These are phyloP conservation scores for Paradendryphiella salina DNA, from an alignment of 2,329 filamentous ascomycete genomes.

Conservation along the genomic window DNA sequence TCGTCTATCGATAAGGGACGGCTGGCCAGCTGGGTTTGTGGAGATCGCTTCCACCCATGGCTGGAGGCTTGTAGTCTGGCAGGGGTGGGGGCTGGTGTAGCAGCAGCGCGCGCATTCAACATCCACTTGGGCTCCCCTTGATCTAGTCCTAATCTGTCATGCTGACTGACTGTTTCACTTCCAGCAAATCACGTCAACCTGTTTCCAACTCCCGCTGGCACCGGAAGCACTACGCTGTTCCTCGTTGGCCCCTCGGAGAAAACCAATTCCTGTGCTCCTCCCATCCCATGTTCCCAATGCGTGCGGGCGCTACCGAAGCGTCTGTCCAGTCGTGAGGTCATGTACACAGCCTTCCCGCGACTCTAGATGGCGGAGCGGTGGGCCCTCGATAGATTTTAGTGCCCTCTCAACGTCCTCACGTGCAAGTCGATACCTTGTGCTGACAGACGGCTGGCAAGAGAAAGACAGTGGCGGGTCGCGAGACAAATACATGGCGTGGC, in stretches of 20 bases:
- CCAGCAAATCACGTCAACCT: slow-evolving; percentile 1
- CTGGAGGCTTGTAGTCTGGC: slow-evolving; percentile 1
- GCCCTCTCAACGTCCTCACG: background rate
- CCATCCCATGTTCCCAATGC: too few relatives aligned
- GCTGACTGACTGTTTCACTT: slow-evolving; percentile 8
- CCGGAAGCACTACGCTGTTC: background rate
- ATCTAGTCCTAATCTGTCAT: slow-evolving; percentile 6
- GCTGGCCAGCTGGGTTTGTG: slow-evolving; percentile 3
- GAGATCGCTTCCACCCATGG: slow-evolving; percentile 3
- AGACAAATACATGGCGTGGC: background rate
- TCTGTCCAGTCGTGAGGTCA: too few relatives aligned
- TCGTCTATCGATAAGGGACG: slow-evolving; percentile 12
- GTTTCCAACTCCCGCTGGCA: slow-evolving; percentile 4
- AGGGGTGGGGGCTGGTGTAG: background rate
- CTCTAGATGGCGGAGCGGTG: background rate
- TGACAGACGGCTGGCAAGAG: slow-evolving; percentile 4
- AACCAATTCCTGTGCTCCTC: too few relatives aligned
- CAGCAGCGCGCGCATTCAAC: slow-evolving; percentile 3
- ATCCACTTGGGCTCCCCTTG: slow-evolving; percentile 8
- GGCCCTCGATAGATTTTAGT: background rate
- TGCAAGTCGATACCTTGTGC: background rate
- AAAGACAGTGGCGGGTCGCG: background rate
- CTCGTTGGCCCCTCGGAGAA: slow-evolving; percentile 1
- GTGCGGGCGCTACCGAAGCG: too few relatives aligned
- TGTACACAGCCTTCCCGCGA: background rate